phyloP scores from a whole-genome alignment of 1,284 basidiomycete species.

The Cystobasidium slooffiae region DNA sequence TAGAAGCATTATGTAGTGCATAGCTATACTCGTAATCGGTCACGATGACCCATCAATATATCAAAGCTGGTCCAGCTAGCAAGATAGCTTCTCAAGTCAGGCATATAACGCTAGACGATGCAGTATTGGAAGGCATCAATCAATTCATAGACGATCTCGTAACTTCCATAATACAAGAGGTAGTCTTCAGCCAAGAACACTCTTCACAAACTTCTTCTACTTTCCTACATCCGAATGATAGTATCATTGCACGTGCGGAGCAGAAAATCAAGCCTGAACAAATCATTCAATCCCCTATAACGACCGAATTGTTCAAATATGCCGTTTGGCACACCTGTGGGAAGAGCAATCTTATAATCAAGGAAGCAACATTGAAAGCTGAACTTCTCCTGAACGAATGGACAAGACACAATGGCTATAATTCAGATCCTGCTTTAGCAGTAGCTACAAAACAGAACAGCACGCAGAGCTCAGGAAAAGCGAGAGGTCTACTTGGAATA shows the following conservation, averaged over 20 bases:
- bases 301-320: slow-evolving; percentile 12
- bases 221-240: neutral
- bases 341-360: neutral
- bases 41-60: neutral
- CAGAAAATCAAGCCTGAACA: neutral
- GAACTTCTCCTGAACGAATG: slow-evolving; percentile 15
- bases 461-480: neutral
- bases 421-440: slow-evolving; percentile 11
- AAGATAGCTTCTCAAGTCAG: slow-evolving; percentile 19
- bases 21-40: too few relatives aligned
- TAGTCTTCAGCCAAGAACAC: neutral
- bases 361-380: slow-evolving; percentile 31
- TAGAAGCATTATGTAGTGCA: neutral
- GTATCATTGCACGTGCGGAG: too few relatives aligned
- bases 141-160: slow-evolving; percentile 11
- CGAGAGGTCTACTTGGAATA: neutral
- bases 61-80: slow-evolving; percentile 9
- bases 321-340: neutral
- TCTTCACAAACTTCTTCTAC: neutral
- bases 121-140: slow-evolving; percentile 6
- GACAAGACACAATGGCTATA: neutral
- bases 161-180: neutral
- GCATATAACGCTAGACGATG: slow-evolving; percentile 7
- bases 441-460: neutral
- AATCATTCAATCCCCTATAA: slow-evolving; percentile 7